Base-by-base conservation (phyloP, 192 early-diverging fungal species). In the Coemansia guatemalensis region DNA sequence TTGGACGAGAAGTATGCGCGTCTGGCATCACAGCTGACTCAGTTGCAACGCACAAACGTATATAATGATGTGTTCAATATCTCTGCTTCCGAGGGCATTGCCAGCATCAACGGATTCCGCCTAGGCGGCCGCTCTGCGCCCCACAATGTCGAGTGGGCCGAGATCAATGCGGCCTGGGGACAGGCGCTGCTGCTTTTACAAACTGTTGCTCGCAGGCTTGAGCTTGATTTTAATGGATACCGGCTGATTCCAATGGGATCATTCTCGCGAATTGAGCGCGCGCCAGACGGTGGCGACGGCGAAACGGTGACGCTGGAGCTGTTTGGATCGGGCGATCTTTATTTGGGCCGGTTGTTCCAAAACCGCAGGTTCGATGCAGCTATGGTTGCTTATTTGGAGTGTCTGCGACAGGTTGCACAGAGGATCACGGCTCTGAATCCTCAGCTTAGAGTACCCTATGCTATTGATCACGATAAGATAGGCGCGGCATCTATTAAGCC, bases 141-240 rank as follows among this genome's bases (percentile, higher is more conserved):
- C 5, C 85, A 91, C 64, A 84, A 83, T 32, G 94, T 98, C 29
- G 95, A 96, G 39, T 98, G 96, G 96, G 82, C 75, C 23, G 96
- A 98, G 79, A 95, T 98, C 58, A 98, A 98, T 79, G 94, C 96
- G 0, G 96, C 91, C 2, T 90, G 94, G 90, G 96, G 96, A 20
- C 95, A 96, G 65, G 85, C 92, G 5, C 59, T 93, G 33, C 74
- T 98, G 22, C 76, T 98, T 57, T 64, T 98, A 22, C 90, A 95
- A 70, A 93, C 93, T 0, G 85, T 97, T 23, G 94, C 93, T 9
- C 87, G 88, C 60, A 91, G 91, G 62, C 83, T 96, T 5, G 85
- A 87, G 12, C 92, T 94, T 66, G 84, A 86, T 27, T 96, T 98
- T 71, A 78, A 88, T 65, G 87, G 87, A 7, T 94, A 91, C 72